Conservation (phyloP, 2,329 filamentous ascomycete genomes). For the Cladosporium sp. region DNA sequence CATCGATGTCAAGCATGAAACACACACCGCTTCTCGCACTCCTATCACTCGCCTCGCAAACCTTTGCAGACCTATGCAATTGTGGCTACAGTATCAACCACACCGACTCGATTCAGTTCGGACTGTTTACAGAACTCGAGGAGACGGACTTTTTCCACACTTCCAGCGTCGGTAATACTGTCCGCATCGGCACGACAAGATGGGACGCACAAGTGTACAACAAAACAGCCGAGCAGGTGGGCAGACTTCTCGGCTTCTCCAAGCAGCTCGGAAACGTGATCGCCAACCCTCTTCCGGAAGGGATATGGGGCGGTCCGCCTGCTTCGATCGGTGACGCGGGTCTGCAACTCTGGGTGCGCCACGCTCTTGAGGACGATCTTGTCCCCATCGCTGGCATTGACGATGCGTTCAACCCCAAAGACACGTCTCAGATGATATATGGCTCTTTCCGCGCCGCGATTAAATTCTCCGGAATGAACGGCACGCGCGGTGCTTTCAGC, state of each 20-base stretch:
- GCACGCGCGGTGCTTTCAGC: constrained; percentile 76
- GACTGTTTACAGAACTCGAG: constrained; percentile 63
- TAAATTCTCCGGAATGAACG: constrained; percentile 56
- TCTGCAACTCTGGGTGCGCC: constrained; percentile 54
- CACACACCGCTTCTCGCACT: background rate
- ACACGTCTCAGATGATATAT: constrained; percentile 47
- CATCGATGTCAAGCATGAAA: background rate
- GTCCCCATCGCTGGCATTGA: constrained; percentile 63
- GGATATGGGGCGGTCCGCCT: constrained; percentile 42
- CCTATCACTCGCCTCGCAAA: background rate
- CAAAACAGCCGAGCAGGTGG: constrained; percentile 52
- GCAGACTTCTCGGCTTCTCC: constrained; percentile 63
- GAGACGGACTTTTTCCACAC: constrained; percentile 61
- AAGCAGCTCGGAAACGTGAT: constrained; percentile 57
- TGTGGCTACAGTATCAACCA: constrained; percentile 64
- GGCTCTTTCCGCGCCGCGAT: constrained; percentile 67
- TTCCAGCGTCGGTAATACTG: constrained; percentile 32
- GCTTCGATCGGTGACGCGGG: constrained; percentile 47
- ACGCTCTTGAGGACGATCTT: constrained; percentile 27
- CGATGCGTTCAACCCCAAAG: constrained; percentile 29
- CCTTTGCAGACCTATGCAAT: constrained; percentile 52
- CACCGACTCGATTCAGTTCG: constrained; percentile 34
- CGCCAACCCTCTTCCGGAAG: constrained; percentile 46
- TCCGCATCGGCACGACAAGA: constrained; percentile 38
- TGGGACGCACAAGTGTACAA: constrained; percentile 68